A percentile compares a stretch with the other conserved stretches of the same genome.
Conservation (phyloP, 2,329 filamentous ascomycete species). For the Cercospora zeina region DNA sequence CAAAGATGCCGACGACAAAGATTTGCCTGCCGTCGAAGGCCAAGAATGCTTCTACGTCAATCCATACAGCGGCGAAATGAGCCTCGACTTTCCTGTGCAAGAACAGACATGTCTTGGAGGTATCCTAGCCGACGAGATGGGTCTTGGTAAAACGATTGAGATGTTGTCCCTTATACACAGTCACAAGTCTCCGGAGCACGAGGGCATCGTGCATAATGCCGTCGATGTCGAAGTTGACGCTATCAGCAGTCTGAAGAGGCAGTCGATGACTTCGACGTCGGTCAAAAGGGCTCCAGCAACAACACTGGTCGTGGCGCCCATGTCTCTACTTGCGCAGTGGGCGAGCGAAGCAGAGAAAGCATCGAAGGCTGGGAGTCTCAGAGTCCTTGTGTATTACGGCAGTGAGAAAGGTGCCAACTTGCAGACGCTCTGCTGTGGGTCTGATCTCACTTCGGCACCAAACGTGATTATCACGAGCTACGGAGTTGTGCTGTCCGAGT, state of each 20-base stretch:
- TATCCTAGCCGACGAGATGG: slow-evolving; percentile 95
- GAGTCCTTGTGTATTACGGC: slow-evolving; percentile 87
- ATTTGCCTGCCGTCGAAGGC: slow-evolving; percentile 64
- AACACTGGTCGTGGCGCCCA: slow-evolving; percentile 92
- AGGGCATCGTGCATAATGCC: slow-evolving; percentile 34
- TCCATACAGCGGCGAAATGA: slow-evolving; percentile 92
- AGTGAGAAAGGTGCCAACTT: slow-evolving; percentile 78
- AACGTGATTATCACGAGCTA: slow-evolving; percentile 95
- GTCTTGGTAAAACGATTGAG: slow-evolving; percentile 95
- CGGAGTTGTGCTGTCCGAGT: slow-evolving; percentile 87
- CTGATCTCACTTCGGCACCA: slow-evolving; percentile 73
- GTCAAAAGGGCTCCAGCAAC: slow-evolving; percentile 77
- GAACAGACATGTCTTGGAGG: slow-evolving; percentile 94
- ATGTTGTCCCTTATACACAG: slow-evolving; percentile 93
- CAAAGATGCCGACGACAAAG: slow-evolving; percentile 82
- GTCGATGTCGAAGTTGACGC: slow-evolving; percentile 40
- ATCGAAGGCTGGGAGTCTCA: slow-evolving; percentile 78
- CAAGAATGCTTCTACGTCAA: slow-evolving; percentile 88
- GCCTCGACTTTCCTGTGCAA: slow-evolving; percentile 85
- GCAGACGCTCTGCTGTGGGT: slow-evolving; percentile 72
- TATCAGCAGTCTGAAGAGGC: slow-evolving; percentile 62
- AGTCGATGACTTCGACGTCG: slow-evolving; percentile 58
- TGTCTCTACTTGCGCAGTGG: slow-evolving; percentile 96
- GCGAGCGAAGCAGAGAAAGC: slow-evolving; percentile 92
- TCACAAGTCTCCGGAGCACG: slow-evolving; percentile 59